Evolutionary conservation across 345 rosid genomes (phyloP).

Genomic region (Arabis alpina): DNA sequence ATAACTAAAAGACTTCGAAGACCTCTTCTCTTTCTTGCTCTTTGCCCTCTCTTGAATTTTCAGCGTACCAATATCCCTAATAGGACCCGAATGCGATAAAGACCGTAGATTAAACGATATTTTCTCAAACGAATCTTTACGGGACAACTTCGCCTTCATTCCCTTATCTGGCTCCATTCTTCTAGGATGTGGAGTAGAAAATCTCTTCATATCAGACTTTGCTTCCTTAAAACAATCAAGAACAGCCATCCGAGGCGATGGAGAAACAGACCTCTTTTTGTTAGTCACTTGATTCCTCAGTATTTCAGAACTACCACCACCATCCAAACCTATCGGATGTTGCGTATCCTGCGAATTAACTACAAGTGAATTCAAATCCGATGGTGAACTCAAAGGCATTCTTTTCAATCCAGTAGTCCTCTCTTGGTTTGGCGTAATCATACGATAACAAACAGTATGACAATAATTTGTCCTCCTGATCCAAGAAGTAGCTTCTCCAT

Average conservation of each 20-base stretch:
- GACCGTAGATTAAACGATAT: conserved; percentile 35
- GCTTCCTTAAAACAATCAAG: conserved; percentile 71
- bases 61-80: conserved; percentile 53
- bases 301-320: conserved; percentile 17
- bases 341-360: conserved; percentile 28
- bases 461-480: conserved; percentile 75
- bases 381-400: conserved; percentile 38
- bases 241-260: conserved; percentile 52
- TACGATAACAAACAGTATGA: conserved; percentile 68
- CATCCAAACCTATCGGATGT: neutral
- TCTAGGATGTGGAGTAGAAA: conserved; percentile 67
- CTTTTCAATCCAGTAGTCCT: conserved; percentile 48
- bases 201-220: conserved; percentile 56
- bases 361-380: conserved; percentile 39
- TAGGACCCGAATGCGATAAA: conserved; percentile 51
- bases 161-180: conserved; percentile 48
- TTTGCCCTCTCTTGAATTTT: conserved; percentile 52
- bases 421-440: conserved; percentile 49
- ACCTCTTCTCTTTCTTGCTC: conserved; percentile 59
- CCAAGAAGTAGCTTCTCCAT: conserved; percentile 70
- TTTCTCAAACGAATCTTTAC: conserved; percentile 40
- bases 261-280: conserved; percentile 72
- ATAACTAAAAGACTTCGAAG: conserved; percentile 70
- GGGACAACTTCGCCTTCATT: conserved; percentile 38
- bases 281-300: conserved; percentile 46